Base-by-base conservation (phyloP, 495 filamentous ascomycete species). In the Penicillium roqueforti region DNA sequence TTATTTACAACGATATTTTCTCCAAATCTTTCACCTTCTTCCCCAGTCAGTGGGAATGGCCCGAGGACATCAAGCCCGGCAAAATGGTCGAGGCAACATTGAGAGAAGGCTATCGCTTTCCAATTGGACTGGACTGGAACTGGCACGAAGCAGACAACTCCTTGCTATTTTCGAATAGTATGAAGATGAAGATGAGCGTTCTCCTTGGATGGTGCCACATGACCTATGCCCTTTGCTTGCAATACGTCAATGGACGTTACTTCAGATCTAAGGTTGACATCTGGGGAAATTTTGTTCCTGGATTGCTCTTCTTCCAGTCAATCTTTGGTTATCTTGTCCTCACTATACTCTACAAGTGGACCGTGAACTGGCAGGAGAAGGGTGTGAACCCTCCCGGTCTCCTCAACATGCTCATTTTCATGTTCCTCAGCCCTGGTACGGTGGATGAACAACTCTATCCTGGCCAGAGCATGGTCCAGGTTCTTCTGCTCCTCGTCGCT, bases 101-200 rank as follows among this genome's bases (percentile, higher is more conserved):
- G 41, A 85, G 84, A 46, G 76, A 78, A 46, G 74, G 74, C 36
- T 92, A 96, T 68, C 84, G 88, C 37, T 99, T 95, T 72, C 92
- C 95, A 8, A 93, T 98, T 68, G 93, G 93, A 56, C 74, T 98
- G 54, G 93, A 99, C 67, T 97, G 91, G 92, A 84, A 83, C 55
- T 99, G 93, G 93, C 93, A 97, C 66, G 90, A 86, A 55, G 84
- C 91, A 6, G 92, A 96, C 50, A 99, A 99, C 67, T 85, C 91
- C 49, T 75, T 99, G 26, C 78, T 97, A 20, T 99, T 97, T 75
- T 83, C 81, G 58, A 97, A 99, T 85, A 92, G 87, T 72, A 91
- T 92, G 82, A 99, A 99, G 84, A 97, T 99, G 93, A 99, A 99
- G 80, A 87, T 98, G 68, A 91, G 87, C 77, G 95, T 99, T 65